phyloP scores from a whole-genome alignment of 1,139 yeast genomes.

The Saccharomyces pastorianus region DNA sequence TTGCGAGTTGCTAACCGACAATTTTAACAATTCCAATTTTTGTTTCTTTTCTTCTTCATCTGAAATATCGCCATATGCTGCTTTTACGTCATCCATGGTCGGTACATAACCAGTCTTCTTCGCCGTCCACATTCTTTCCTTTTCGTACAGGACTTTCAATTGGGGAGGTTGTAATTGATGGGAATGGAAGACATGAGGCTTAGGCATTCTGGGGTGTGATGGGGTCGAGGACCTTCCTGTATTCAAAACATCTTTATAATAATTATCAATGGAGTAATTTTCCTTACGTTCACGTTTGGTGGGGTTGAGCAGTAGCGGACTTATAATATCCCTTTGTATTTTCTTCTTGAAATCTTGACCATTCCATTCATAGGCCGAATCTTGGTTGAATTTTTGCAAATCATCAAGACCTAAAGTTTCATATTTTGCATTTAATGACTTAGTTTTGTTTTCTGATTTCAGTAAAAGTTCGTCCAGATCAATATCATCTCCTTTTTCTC shows the following conservation, averaged over 20 bases:
- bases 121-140: conserved; percentile 45
- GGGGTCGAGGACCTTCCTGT: conserved; percentile 52
- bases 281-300: conserved; percentile 73
- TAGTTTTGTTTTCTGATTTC: conserved; percentile 76
- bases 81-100: conserved; percentile 32
- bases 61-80: conserved; percentile 33
- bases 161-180: conserved; percentile 66
- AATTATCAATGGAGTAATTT: conserved; percentile 69
- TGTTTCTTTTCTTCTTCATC: conserved; percentile 35
- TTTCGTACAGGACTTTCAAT: conserved; percentile 53
- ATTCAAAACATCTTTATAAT: conserved; percentile 67
- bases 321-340: conserved; percentile 37
- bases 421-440: conserved; percentile 66
- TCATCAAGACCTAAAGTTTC: conserved; percentile 85
- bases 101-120: conserved; percentile 30
- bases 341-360: conserved; percentile 75
- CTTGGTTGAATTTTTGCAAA: conserved; percentile 62
- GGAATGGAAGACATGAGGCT: conserved; percentile 56
- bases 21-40: conserved; percentile 51
- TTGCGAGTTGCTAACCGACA: conserved; percentile 55
- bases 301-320: conserved; percentile 56
- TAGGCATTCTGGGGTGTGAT: conserved; percentile 56
- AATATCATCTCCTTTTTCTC: conserved; percentile 37
- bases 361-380: conserved; percentile 78
- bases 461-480: conserved; percentile 76